Evolutionary conservation across 345 rosid species (phyloP), one percentile per base, ranked within the genome.

Genomic region (Euclidium syriacum): DNA sequence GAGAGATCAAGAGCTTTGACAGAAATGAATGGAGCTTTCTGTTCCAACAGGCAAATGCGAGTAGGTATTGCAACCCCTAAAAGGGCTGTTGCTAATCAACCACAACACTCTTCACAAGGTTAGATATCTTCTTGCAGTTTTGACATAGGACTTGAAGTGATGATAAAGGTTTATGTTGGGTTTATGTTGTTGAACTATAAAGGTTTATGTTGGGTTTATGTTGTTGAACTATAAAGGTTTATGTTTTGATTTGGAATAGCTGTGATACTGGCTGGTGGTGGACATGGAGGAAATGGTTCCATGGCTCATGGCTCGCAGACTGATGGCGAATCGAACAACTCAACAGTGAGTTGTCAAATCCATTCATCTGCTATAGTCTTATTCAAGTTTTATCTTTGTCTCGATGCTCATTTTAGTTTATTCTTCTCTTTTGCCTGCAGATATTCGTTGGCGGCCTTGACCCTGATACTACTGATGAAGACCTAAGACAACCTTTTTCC

Each of bases 381-480:
- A 34, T 11, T 23, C 14, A 42, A 38, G 20, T 42, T 36, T 14
- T 58, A 1, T 59, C 27, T n/a, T 68, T 12, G 39, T 59, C 32
- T 54, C 57, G 22, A 32, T 62, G 24, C 59, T 58, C 29, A 49
- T 32, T 15, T 32, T 42, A 14, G 49, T 16, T 58, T 58, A 18
- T 55, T 69, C 29, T 32, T n/a, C 62, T n/a, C n/a, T n/a, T n/a
- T n/a, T n/a, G n/a, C n/a, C n/a, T 75, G 64, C 70, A 94, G 99
- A 89, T 89, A 48, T 89, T 94, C 51, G 97, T 89, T 34, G 99
- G 99, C 19, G 99, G 97, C 8, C 86, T 94, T 42, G 99, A 89
- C 72, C 68, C 95, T 52, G 88, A 89, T 64, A 79, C 79, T 50
- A 79, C 80, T 42, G 96, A 94, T 56, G 97, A 89, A 69, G 97